These are phyloP conservation scores for Phytophthora sansomeana DNA, from an alignment of 352 stramenopile species.

Conservation along the genomic window DNA sequence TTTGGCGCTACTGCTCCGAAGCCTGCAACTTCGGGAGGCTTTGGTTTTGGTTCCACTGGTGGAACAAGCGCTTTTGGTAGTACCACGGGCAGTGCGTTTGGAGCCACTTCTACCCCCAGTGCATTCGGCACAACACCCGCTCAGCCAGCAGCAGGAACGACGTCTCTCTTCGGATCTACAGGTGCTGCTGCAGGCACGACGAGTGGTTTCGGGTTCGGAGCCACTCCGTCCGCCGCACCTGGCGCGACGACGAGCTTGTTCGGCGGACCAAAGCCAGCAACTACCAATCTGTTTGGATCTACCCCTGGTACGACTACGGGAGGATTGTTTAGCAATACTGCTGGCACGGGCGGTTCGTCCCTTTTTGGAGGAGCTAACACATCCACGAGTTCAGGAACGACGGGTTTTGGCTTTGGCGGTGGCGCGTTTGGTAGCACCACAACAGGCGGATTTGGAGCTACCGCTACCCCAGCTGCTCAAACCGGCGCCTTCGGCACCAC, in stretches of 20 bases:
- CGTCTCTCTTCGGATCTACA: constrained; percentile 54
- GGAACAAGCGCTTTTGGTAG: constrained; percentile 46
- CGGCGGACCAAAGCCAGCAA: constrained; percentile 46
- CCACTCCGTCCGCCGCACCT: constrained; percentile 30
- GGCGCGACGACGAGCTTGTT: constrained; percentile 49
- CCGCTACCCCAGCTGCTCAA: constrained; percentile 35
- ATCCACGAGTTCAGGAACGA: constrained; percentile 37
- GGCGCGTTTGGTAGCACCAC: constrained; percentile 47
- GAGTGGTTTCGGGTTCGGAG: constrained; percentile 55
- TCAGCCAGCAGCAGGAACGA: constrained; percentile 42
- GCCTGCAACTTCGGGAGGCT: constrained; percentile 42
- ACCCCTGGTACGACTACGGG: constrained; percentile 34
- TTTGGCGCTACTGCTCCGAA: constrained; percentile 49
- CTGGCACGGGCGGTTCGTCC: constrained; percentile 42
- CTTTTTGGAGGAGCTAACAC: constrained; percentile 46
- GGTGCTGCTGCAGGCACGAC: constrained; percentile 40
- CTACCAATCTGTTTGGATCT: constrained; percentile 47
- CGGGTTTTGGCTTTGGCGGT: constrained; percentile 51
- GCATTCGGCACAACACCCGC: constrained; percentile 47
- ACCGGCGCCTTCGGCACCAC: constrained; percentile 44
- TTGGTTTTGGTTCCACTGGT: constrained; percentile 51
- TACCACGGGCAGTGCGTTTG: constrained; percentile 44
- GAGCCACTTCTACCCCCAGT: constrained; percentile 37
- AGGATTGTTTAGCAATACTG: constrained; percentile 44
- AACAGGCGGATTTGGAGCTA: constrained; percentile 46